Evolutionary conservation across 768 basidiomycete species (phyloP).

Genomic region (Trametes gibbosa): DNA sequence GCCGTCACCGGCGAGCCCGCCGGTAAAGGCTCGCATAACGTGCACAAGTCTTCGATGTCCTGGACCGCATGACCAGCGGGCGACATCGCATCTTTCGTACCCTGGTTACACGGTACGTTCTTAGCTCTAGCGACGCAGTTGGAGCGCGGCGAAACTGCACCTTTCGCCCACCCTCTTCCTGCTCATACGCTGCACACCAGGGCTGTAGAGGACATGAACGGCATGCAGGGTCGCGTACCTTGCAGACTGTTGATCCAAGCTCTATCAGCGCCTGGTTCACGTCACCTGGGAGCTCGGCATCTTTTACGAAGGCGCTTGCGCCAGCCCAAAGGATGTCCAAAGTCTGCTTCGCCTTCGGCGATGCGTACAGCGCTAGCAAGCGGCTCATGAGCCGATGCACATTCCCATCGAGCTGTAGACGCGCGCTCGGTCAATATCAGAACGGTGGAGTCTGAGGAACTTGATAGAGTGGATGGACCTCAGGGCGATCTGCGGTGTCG

Average conservation of each 20-base stretch:
- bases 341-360: conserved; percentile 75
- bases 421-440: conserved; percentile 2
- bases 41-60: conserved; percentile 81
- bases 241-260: conserved; percentile 91
- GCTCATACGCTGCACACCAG: conserved; percentile 65
- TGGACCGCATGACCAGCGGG: conserved; percentile 21
- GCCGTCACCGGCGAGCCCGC: conserved; percentile 50
- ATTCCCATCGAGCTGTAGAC: conserved; percentile 79
- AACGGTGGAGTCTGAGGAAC: conserved; percentile 10
- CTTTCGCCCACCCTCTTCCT: conserved; percentile 9
- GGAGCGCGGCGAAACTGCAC: not conserved
- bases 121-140: conserved; percentile 14
- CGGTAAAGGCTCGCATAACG: conserved; percentile 59
- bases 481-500: not conserved
- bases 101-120: conserved; percentile 11
- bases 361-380: conserved; percentile 76
- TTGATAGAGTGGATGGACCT: not conserved
- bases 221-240: conserved; percentile 78
- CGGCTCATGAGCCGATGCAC: conserved; percentile 84
- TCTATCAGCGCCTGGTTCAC: conserved; percentile 94
- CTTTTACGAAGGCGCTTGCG: conserved; percentile 66
- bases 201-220: conserved; percentile 63
- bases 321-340: conserved; percentile 82
- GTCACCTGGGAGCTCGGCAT: conserved; percentile 64
- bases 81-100: conserved; percentile 13